These are phyloP conservation scores for Dactylellina sp. DNA, from an alignment of 2,329 filamentous ascomycete genomes.

Conservation along the genomic window DNA sequence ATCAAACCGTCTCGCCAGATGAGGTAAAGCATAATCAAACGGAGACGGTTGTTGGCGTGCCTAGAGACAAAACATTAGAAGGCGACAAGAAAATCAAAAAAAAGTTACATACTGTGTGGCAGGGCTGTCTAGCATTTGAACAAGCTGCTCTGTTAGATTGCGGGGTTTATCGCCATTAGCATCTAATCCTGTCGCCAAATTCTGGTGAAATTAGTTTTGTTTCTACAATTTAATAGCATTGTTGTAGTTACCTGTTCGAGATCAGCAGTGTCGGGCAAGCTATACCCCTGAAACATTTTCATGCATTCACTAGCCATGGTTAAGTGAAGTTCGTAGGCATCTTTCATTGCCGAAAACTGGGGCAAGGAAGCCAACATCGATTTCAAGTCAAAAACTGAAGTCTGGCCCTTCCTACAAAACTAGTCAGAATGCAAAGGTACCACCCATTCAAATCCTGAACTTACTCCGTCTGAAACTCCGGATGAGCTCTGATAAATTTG, in stretches of 20 bases:
- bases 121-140: conserved; percentile 88
- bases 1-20: conserved; percentile 88
- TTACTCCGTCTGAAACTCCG: conserved; percentile 83
- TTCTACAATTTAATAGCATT: conserved; percentile 26
- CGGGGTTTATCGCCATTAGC: conserved; percentile 93
- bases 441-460: conserved; percentile 41
- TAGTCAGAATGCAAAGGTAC: conserved; percentile 30
- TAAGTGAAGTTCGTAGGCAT: conserved; percentile 91
- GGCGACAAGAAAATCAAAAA: no score
- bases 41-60: conserved; percentile 74
- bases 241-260: conserved; percentile 76
- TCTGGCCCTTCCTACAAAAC: conserved; percentile 71
- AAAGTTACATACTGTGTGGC: conserved; percentile 62
- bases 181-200: conserved; percentile 88
- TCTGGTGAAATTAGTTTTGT: conserved; percentile 64
- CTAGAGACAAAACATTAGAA: conserved; percentile 26
- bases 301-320: conserved; percentile 98
- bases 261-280: conserved; percentile 85
- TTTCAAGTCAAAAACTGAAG: conserved; percentile 88
- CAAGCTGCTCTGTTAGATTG: conserved; percentile 84
- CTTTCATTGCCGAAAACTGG: conserved; percentile 95
- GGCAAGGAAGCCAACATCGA: conserved; percentile 96
- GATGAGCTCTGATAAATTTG: conserved; percentile 89
- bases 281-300: conserved; percentile 87
- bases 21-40: conserved; percentile 85